Base-by-base conservation (phyloP, 768 basidiomycete species). In the Boletus vermiculosoides region DNA sequence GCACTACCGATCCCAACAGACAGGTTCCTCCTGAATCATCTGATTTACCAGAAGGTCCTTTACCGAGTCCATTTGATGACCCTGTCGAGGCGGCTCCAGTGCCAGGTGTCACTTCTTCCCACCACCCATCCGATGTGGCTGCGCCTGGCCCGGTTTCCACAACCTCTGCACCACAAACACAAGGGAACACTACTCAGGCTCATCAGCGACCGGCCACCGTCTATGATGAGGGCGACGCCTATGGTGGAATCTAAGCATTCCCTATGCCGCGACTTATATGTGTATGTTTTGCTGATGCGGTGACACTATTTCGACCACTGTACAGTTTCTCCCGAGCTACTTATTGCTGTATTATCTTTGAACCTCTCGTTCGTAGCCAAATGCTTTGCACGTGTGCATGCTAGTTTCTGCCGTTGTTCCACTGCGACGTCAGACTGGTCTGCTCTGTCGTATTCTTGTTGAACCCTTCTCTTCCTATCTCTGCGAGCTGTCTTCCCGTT, bases 211-310 rank as follows among this genome's bases (percentile, higher is more conserved):
- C 82, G 13, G 69, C 74, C 56, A 79, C 76, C 44, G 37, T 78
- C 52, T 89, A 88, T 61, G 79, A 84, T 60, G 79, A 80, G 34
- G 83, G 83, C 30, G 87, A 90, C 60, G 86, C 83, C 45, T 90
- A 90, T 61, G 85, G 80, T 25, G 88, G 86, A 31, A 81, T 89
- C 67, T 88, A 73, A 78, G 45, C 51, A 28, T 13, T 20, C 33
- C 30, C 13, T 44, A 36, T 16, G 13, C 45, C 45, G 16, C 8
- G 20, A 55, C 30, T 37, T 52, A 41, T 61, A 13, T 54, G 52
- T 59, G 52, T 53, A 50, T 59, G 47, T 50, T 49, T 54, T 50
- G 45, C 31, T 42, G 61, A 57, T 61, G 44, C 59, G 25, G 39
- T 60, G 50, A 58, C 34, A 40, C 49, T 56, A 31, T 49, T 56